Evolutionary conservation across 129 eudicot species (phyloP).

Genomic region (Arctium lappa): DNA sequence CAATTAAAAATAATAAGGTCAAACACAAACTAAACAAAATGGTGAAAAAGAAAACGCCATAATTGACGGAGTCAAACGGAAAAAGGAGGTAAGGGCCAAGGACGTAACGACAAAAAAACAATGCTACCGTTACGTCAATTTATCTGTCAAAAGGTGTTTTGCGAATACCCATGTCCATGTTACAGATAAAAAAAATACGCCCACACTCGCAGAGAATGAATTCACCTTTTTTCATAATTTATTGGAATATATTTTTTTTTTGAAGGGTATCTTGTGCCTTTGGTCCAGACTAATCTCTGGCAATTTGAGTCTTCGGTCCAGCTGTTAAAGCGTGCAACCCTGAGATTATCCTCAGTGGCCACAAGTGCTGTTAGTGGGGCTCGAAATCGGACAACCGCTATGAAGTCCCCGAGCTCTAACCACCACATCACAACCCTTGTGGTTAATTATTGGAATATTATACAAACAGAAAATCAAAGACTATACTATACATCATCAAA

Average conservation of each 20-base stretch:
- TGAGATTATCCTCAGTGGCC: too few species aligned
- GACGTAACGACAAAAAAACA: conserved; percentile 21
- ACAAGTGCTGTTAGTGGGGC: too few species aligned
- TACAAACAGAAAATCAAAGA: neutral
- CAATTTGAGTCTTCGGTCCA: too few species aligned
- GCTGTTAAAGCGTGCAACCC: too few species aligned
- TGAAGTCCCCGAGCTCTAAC: too few species aligned
- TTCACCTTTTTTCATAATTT: too few species aligned
- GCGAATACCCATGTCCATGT: conserved; percentile 1
- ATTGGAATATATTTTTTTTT: too few species aligned
- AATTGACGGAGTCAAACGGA: conserved; percentile 29
- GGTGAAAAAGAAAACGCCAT: conserved; percentile 18
- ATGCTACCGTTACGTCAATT: conserved; percentile 41
- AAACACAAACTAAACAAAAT: neutral
- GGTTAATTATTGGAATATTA: neutral
- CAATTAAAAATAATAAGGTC: neutral
- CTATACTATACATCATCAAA: too few species aligned
- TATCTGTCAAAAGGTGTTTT: conserved; percentile 18
- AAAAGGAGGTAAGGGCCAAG: conserved; percentile 7
- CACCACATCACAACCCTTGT: too few species aligned
- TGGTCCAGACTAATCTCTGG: too few species aligned
- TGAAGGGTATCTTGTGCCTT: too few species aligned
- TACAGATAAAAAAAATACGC: neutral
- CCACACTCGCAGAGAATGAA: conserved; percentile 2
- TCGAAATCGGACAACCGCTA: too few species aligned